These are phyloP conservation scores for Globisporangium carolinianum DNA, from an alignment of 352 stramenopile genomes.

Conservation along the genomic window DNA sequence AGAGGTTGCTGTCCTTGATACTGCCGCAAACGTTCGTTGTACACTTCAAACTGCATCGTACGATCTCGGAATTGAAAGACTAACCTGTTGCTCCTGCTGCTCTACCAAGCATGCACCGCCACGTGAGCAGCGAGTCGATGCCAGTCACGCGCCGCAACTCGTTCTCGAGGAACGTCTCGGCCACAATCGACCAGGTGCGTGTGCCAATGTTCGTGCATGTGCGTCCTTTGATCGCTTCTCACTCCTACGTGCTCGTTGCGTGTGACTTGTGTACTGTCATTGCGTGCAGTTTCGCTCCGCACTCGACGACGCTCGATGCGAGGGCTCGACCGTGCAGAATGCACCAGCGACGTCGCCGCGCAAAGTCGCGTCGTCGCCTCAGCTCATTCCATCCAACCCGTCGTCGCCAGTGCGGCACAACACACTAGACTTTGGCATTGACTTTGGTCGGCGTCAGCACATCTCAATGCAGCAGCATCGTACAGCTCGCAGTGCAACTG, in stretches of 20 bases:
- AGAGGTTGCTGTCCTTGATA: no score
- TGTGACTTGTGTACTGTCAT: background rate
- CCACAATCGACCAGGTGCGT: slow-evolving; percentile 25
- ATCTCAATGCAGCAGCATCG: background rate
- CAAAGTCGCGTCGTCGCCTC: slow-evolving; percentile 20
- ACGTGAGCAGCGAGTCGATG: slow-evolving; percentile 4
- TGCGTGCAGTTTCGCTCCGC: slow-evolving; percentile 8
- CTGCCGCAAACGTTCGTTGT: no score
- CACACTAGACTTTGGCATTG: background rate
- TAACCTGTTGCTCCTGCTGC: no score
- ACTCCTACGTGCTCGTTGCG: background rate
- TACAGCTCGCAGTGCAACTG: no score
- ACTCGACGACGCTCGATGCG: slow-evolving; percentile 10
- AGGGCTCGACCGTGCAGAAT: background rate
- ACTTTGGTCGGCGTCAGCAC: background rate
- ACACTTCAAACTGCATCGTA: no score
- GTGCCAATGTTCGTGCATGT: background rate
- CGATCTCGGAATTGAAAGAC: no score
- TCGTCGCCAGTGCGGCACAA: slow-evolving; percentile 8
- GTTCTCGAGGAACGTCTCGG: slow-evolving; percentile 21
- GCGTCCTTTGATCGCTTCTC: background rate
- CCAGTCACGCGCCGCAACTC: slow-evolving; percentile 21
- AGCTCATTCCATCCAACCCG: slow-evolving; percentile 6
- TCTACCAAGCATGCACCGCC: background rate
- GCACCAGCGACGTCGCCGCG: slow-evolving; percentile 16